phyloP scores from a whole-genome alignment of 306 rosid species.

The Vigna angularis region DNA sequence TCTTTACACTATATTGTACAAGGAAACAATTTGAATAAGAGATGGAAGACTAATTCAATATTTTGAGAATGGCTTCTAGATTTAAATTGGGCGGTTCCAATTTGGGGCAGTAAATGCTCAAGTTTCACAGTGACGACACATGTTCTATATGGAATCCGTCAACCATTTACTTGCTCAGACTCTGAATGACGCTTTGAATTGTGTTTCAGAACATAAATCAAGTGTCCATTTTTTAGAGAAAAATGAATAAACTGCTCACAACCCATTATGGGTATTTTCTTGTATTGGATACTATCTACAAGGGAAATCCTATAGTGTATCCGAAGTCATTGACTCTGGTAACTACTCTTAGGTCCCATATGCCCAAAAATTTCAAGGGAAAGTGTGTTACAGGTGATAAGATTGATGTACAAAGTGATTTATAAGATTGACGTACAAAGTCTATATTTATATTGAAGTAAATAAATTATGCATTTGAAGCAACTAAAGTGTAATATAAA shows the following conservation, averaged over 20 bases:
- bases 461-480: conserved; percentile 14
- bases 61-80: no score
- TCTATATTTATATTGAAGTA: not conserved
- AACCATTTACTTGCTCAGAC: conserved; percentile 7
- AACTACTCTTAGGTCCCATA: conserved; percentile 54
- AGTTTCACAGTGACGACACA: not conserved
- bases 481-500: not conserved
- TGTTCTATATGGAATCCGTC: not conserved
- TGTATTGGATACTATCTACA: conserved; percentile 50
- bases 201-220: conserved; percentile 55
- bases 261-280: conserved; percentile 79
- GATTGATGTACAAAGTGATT: not conserved
- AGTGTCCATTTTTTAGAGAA: conserved; percentile 70
- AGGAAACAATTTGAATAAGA: not conserved
- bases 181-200: conserved; percentile 28
- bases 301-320: conserved; percentile 42
- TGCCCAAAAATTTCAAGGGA: conserved; percentile 69
- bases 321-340: conserved; percentile 69
- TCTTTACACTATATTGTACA: conserved; percentile 4
- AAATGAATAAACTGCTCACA: conserved; percentile 60
- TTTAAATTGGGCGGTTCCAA: not conserved
- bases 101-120: not conserved
- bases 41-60: not conserved
- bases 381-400: conserved; percentile 66
- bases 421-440: conserved; percentile 22